Conservation (phyloP, 768 basidiomycete genomes). For the Coprinopsis marcescibilis region DNA sequence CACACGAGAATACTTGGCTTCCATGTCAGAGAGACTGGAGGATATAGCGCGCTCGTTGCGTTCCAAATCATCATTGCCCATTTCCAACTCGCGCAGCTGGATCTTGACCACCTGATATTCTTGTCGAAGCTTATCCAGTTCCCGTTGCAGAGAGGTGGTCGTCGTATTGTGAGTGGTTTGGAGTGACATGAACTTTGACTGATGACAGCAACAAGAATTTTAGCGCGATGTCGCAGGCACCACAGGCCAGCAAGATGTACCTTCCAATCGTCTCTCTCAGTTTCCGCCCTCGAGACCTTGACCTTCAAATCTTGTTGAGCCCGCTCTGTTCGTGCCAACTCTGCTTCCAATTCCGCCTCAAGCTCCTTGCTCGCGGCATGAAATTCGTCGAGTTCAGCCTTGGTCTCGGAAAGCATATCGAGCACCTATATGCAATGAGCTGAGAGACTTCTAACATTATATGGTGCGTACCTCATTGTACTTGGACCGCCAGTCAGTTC, state of each 20-base stretch:
- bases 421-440: slow-evolving; percentile 39
- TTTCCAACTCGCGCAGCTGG: slow-evolving; percentile 83
- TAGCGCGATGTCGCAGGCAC: slow-evolving; percentile 1
- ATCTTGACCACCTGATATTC: slow-evolving; percentile 66
- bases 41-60: slow-evolving; percentile 87
- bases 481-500: slow-evolving; percentile 71
- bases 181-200: slow-evolving; percentile 82
- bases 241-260: slow-evolving; percentile 35
- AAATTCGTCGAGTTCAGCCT: slow-evolving; percentile 82
- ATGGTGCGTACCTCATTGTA: slow-evolving; percentile 54
- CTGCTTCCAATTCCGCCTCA: slow-evolving; percentile 89
- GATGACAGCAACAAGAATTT: slow-evolving; percentile 10
- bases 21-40: slow-evolving; percentile 77
- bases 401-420: slow-evolving; percentile 80
- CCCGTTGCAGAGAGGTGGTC: slow-evolving; percentile 84
- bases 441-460: background rate
- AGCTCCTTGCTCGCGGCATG: slow-evolving; percentile 85
- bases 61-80: slow-evolving; percentile 98
- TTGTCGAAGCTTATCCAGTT: slow-evolving; percentile 77
- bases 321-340: slow-evolving; percentile 83
- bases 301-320: slow-evolving; percentile 74
- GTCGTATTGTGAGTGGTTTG: slow-evolving; percentile 90
- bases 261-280: slow-evolving; percentile 91
- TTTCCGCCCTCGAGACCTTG: slow-evolving; percentile 64
- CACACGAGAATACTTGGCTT: slow-evolving; percentile 82